Evolutionary conservation across 106 monocot species (phyloP).

Genomic region (Phalaenopsis aphrodite): DNA sequence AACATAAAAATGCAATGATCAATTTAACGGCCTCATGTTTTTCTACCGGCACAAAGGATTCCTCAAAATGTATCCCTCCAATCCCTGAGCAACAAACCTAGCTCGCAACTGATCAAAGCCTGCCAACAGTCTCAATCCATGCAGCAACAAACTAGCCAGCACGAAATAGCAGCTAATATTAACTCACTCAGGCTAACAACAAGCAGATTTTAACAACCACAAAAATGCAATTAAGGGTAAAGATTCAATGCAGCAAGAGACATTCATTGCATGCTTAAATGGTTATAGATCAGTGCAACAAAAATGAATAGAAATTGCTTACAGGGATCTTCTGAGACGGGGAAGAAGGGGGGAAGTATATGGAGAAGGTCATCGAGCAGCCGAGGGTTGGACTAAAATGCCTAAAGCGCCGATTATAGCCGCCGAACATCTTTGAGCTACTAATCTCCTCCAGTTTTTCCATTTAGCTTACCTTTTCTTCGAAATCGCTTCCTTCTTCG

Average conservation of each 20-base stretch:
- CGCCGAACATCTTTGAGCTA: conserved; percentile 83
- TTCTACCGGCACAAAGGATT: too few species aligned
- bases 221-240: not conserved
- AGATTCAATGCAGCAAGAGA: not conserved
- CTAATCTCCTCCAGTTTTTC: conserved; percentile 58
- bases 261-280: not conserved
- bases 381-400: conserved; percentile 79
- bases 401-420: conserved; percentile 71
- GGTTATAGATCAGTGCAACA: not conserved
- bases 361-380: conserved; percentile 87
- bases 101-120: too few species aligned
- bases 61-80: too few species aligned
- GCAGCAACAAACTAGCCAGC: not conserved
- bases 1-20: too few species aligned
- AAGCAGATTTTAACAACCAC: too few species aligned
- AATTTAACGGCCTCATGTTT: too few species aligned
- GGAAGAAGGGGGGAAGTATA: conserved; percentile 72
- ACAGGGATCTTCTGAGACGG: conserved; percentile 44
- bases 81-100: too few species aligned
- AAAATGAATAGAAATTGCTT: conserved; percentile 4
- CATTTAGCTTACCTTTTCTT: conserved; percentile 6
- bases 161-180: not conserved
- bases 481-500: not conserved
- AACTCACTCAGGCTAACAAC: too few species aligned
- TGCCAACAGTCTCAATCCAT: too few species aligned